Evolutionary conservation across 106 monocot genomes (phyloP).

Genomic region (Agapanthus africanus): DNA sequence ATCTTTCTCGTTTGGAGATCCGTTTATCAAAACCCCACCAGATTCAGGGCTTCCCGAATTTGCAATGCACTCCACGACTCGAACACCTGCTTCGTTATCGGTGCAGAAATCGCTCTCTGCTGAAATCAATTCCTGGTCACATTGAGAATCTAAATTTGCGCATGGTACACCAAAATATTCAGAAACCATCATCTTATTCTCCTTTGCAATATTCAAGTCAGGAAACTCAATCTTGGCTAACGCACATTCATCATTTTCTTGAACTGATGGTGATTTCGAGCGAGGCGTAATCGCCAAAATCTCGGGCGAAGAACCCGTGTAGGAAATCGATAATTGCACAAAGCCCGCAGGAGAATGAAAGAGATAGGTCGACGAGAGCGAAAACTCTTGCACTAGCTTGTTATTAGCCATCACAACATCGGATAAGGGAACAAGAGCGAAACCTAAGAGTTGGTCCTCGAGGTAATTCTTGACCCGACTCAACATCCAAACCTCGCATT

Average conservation of each 20-base stretch:
- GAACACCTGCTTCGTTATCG: constrained; percentile 38
- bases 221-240: constrained; percentile 64
- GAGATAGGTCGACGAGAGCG: constrained; percentile 60
- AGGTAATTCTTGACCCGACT: constrained; percentile 83
- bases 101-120: too few relatives aligned
- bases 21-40: neutral
- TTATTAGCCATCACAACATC: constrained; percentile 26
- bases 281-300: constrained; percentile 18
- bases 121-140: constrained; percentile 35
- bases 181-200: constrained; percentile 62
- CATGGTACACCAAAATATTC: constrained; percentile 53
- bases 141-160: constrained; percentile 25
- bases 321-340: constrained; percentile 45
- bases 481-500: constrained; percentile 85
- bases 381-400: constrained; percentile 41
- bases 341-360: constrained; percentile 75
- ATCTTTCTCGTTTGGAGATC: too few relatives aligned
- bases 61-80: constrained; percentile 39
- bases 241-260: constrained; percentile 8
- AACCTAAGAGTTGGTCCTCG: constrained; percentile 73
- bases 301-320: constrained; percentile 37
- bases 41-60: constrained; percentile 4
- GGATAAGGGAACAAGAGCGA: constrained; percentile 57
- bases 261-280: constrained; percentile 9
- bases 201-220: constrained; percentile 52